phyloP scores from a whole-genome alignment of 768 basidiomycete species.

The Tephrocybe rancida region DNA sequence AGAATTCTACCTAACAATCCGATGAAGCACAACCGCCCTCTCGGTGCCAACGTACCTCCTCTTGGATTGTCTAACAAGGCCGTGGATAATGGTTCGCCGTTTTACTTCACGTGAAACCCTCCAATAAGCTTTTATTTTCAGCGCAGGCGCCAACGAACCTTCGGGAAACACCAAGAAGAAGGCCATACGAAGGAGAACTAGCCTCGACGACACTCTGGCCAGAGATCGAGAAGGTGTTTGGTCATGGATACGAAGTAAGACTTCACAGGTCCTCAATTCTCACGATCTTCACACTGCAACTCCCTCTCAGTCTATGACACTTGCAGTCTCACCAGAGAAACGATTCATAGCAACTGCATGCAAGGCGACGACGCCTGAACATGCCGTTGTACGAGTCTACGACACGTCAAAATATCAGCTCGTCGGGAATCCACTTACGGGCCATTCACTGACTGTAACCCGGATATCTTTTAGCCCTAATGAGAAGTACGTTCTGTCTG shows the following conservation, averaged over 20 bases:
- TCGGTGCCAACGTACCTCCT: slow-evolving; percentile 89
- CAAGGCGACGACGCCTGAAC: slow-evolving; percentile 84
- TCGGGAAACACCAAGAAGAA: slow-evolving; percentile 14
- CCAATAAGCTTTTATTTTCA: background rate
- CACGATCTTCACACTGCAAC: slow-evolving; percentile 1
- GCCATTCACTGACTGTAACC: slow-evolving; percentile 90
- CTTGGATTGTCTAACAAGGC: slow-evolving; percentile 95
- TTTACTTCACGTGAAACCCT: background rate
- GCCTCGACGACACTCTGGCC: slow-evolving; percentile 92
- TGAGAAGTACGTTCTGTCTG: slow-evolving; percentile 77
- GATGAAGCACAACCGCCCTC: slow-evolving; percentile 60
- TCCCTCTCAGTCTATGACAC: slow-evolving; percentile 66
- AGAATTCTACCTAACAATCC: background rate
- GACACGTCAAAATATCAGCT: slow-evolving; percentile 71
- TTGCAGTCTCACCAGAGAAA: slow-evolving; percentile 73
- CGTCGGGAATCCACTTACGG: slow-evolving; percentile 72
- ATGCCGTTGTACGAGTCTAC: slow-evolving; percentile 87
- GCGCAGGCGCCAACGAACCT: background rate
- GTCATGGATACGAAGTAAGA: slow-evolving; percentile 93
- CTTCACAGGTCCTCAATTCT: background rate
- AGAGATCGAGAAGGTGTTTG: slow-evolving; percentile 95
- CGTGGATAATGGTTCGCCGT: slow-evolving; percentile 59
- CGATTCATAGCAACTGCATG: slow-evolving; percentile 86
- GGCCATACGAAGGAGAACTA: slow-evolving; percentile 92
- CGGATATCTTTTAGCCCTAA: slow-evolving; percentile 88